Conservation (phyloP, 1,284 basidiomycete genomes). For the Malassezia japonica region DNA sequence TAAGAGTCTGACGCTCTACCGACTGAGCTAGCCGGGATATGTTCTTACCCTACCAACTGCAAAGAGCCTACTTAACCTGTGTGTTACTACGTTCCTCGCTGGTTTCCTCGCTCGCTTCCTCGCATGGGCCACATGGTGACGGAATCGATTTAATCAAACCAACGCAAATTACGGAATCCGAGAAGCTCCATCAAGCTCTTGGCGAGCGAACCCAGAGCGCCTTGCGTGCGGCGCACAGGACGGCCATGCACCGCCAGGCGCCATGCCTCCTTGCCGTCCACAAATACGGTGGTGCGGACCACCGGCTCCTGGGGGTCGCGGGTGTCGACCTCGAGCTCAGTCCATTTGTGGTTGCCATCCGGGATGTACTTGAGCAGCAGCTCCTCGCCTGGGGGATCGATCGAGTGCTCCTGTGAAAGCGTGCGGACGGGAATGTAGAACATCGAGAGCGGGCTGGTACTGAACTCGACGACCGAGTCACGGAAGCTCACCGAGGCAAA, state of each 20-base stretch:
- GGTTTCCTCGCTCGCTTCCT: too few relatives aligned
- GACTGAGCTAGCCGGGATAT: conserved; percentile 49
- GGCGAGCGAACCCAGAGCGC: conserved; percentile 38
- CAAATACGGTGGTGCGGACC: conserved; percentile 52
- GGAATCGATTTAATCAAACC: conserved; percentile 20
- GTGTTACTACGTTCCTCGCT: too few relatives aligned
- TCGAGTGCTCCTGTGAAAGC: conserved; percentile 48
- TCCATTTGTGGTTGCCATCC: conserved; percentile 51
- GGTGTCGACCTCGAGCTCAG: conserved; percentile 66
- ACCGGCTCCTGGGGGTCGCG: conserved; percentile 55
- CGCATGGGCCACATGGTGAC: too few relatives aligned
- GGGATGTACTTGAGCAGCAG: conserved; percentile 56
- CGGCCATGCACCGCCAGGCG: conserved; percentile 49
- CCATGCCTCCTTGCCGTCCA: conserved; percentile 61
- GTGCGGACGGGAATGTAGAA: conserved; percentile 46
- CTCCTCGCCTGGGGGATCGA: conserved; percentile 55
- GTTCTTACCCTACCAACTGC: neutral
- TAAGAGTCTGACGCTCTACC: conserved; percentile 50
- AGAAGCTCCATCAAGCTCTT: conserved; percentile 43
- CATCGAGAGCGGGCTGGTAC: conserved; percentile 59
- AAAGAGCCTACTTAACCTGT: too few relatives aligned
- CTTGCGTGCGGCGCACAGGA: conserved; percentile 30
- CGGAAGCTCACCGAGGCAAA: conserved; percentile 56
- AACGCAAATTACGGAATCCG: conserved; percentile 30
- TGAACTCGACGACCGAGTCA: conserved; percentile 55